Percentiles rank a stretch among this genome's conserved stretches.
phyloP scores from a whole-genome alignment of 768 basidiomycete species.

The Pleurotus sapidus region DNA sequence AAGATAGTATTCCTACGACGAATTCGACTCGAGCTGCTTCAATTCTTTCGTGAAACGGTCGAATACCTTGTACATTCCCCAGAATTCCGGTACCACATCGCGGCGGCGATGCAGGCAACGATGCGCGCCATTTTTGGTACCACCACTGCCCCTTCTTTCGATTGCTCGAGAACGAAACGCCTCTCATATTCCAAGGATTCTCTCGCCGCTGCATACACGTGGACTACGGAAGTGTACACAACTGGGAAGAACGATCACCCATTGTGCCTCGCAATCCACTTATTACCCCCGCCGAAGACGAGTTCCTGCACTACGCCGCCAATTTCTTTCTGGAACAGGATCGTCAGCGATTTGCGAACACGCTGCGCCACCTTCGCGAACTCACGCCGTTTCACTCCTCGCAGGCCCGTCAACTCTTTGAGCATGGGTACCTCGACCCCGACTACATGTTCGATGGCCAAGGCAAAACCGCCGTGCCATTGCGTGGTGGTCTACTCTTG shows the following conservation, averaged over 20 bases:
- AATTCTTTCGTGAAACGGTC: background rate
- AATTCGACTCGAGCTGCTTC: background rate
- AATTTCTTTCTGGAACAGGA: background rate
- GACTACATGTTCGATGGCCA: background rate
- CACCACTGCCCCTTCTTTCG: constrained; percentile 2
- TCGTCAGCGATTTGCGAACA: background rate
- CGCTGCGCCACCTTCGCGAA: background rate
- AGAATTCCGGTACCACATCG: background rate
- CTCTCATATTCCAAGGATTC: constrained; percentile 2
- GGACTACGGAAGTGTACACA: background rate
- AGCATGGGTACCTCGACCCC: background rate
- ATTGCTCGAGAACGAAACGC: background rate
- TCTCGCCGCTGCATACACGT: background rate
- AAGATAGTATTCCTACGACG: background rate
- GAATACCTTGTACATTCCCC: background rate
- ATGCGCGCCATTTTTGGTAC: background rate
- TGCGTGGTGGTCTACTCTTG: background rate
- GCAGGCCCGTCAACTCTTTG: background rate
- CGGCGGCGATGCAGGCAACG: background rate
- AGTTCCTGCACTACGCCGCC: background rate
- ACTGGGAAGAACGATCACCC: background rate
- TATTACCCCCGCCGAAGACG: constrained; percentile 1
- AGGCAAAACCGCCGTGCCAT: background rate
- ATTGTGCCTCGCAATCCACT: background rate
- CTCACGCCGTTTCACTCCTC: background rate